Evolutionary conservation across 2,329 filamentous ascomycete genomes (phyloP).

Genomic region (Diaporthe sp.): DNA sequence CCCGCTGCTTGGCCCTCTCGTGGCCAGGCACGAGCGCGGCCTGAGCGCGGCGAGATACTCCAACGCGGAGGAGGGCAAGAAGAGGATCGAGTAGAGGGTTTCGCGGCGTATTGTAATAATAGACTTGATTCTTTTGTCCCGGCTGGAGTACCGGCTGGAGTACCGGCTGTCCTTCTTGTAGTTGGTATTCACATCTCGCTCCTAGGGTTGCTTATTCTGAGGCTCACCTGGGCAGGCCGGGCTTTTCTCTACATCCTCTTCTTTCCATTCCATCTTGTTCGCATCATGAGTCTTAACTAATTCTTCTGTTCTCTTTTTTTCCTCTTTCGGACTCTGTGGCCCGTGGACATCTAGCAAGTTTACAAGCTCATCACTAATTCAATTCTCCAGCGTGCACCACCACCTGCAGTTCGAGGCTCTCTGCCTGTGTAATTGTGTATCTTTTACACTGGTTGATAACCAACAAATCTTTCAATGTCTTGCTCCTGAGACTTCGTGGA

Average conservation of each 20-base stretch:
- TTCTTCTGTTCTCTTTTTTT: background rate
- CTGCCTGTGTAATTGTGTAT: background rate
- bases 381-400: background rate
- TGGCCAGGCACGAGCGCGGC: conserved; percentile 83
- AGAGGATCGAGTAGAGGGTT: conserved; percentile 84
- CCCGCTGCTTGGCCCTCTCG: conserved; percentile 81
- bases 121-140: conserved; percentile 10
- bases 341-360: background rate
- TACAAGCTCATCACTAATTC: conserved; percentile 18
- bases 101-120: conserved; percentile 25
- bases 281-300: background rate
- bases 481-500: too few relatives aligned
- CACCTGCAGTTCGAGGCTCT: too few relatives aligned
- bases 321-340: background rate
- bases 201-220: background rate
- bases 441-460: too few relatives aligned
- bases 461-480: background rate
- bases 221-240: background rate
- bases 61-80: conserved; percentile 96
- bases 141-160: conserved; percentile 2
- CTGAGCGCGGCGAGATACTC: conserved; percentile 86
- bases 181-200: background rate
- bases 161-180: background rate
- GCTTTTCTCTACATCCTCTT: background rate
- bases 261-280: background rate